These are phyloP conservation scores for Hirsutella thompsonii DNA, from an alignment of 2,329 filamentous ascomycete species.

Conservation along the genomic window DNA sequence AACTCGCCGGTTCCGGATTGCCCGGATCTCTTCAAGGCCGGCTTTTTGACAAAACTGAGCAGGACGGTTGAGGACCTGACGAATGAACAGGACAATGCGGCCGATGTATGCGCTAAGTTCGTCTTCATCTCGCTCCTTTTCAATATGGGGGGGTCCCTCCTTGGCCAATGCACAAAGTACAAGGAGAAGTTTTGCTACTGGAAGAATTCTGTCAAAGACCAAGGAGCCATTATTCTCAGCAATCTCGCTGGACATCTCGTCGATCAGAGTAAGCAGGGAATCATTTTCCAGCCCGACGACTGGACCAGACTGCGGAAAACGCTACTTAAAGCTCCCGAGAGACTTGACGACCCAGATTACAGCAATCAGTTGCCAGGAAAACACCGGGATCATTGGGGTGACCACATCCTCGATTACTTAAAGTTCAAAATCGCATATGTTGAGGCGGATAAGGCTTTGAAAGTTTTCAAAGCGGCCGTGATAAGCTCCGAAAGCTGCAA, in stretches of 20 bases:
- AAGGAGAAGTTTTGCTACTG: slow-evolving; percentile 53
- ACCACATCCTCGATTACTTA: slow-evolving; percentile 50
- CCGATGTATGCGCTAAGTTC: slow-evolving; percentile 26
- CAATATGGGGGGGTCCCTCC: slow-evolving; percentile 38
- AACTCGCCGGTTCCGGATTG: slow-evolving; percentile 32
- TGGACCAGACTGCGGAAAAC: slow-evolving; percentile 23
- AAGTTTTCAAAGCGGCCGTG: slow-evolving; percentile 21
- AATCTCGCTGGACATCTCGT: slow-evolving; percentile 40
- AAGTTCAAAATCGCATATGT: slow-evolving; percentile 39
- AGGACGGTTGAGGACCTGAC: slow-evolving; percentile 32
- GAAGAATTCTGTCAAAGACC: slow-evolving; percentile 32
- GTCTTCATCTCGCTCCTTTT: slow-evolving; percentile 43
- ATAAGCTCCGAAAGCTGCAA: slow-evolving; percentile 6
- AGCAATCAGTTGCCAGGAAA: slow-evolving; percentile 19
- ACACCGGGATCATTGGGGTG: slow-evolving; percentile 9
- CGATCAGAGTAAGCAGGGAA: slow-evolving; percentile 44
- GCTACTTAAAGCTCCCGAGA: slow-evolving; percentile 5
- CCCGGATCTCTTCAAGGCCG: slow-evolving; percentile 28
- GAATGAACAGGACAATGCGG: slow-evolving; percentile 14
- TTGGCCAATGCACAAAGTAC: slow-evolving; percentile 52
- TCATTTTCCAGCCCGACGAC: slow-evolving; percentile 29
- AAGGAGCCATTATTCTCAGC: slow-evolving; percentile 33
- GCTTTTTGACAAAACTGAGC: slow-evolving; percentile 36
- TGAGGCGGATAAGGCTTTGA: slow-evolving; percentile 23
- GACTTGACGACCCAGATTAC: slow-evolving; percentile 28